Evolutionary conservation across 2,329 filamentous ascomycete species (phyloP), one percentile per base, ranked within the genome.

Genomic region (Zarea fungicola): DNA sequence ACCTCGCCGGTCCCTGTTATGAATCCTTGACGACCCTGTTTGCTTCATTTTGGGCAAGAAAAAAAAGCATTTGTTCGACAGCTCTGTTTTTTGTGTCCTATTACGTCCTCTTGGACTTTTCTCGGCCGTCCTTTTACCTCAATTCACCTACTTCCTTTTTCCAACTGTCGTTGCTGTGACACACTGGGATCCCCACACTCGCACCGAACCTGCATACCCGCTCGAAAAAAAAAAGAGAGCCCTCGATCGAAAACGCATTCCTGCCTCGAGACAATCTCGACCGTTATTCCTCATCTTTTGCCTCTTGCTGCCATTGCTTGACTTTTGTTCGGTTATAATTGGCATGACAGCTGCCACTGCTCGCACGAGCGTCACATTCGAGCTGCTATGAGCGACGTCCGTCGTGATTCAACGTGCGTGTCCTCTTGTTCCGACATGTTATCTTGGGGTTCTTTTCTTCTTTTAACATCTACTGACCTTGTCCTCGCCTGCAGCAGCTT

Each of bases 321-420:
- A 19, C 18, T 18, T 14, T 22, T 16, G 18, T 35, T 26, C 32
- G 23, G 29, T 28, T 23, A 35, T 22, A 47, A 35, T 37, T 42
- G 47, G 50, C 37, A 49, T 45, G 49, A 31, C 50, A 23, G 16
- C 37, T 23, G 40, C 28, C 42, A 16, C 25, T 28, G 45, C 42
- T 49, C 23, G 31, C 43, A 45, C 35, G 21, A 46, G 49, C 48
- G 41, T 45, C 48, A 37, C 49, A 49, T 53, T 51, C 52, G 57
- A 67, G 61, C 57, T 80, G 79, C 76, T 82, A 84, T 84, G 80
- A 83, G 72, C 74, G 76, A 75, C 69, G 75, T 81, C 68, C 74
- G 74, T 69, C 68, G 67, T 63, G 67, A 68, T 68, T 71, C 72
- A 64, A 81, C 78, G 80, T 57, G 37, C 46, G 45, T 21, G 31